Evolutionary conservation across 352 stramenopile genomes (phyloP), one percentile per base, ranked within the genome.

Genomic region (Globisporangium ultimum): DNA sequence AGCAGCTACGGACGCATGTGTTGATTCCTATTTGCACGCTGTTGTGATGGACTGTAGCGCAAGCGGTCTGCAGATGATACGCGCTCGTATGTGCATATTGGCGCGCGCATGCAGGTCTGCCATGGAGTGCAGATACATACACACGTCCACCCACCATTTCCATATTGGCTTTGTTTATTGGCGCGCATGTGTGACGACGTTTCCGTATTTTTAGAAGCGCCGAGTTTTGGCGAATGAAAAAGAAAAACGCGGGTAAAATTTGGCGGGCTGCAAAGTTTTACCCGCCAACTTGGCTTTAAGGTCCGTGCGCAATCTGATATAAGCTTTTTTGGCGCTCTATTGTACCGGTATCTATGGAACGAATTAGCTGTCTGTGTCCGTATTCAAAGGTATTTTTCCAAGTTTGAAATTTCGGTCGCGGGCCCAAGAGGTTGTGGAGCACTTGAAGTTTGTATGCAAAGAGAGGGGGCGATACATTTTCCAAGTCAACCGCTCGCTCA

Each of bases 231-330:
- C 13, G 12, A 45, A 15, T 18, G 17, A 45, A 45, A 45, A 45
- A n/a, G 70, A 77, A 74, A 77, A 74, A 72, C 68, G 72, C 72
- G 69, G 68, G 71, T 80, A 80, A 80, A 80, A 74, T 67, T 61
- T 28, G 36, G 59, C 60, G 21, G 20, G n/a, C 22, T 54, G 40
- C 55, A 64, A 63, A 60, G 18, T 66, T 73, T 76, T 76, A 79
- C 71, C 71, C 71, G 64, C 64, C 48, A 68, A 69, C 59, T 66
- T 55, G 55, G 47, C 0, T 61, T 59, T 74, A 66, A 3, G 43
- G 43, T 22, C 24, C 42, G 48, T 24, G 2, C 7, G 4, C 2
- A 50, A 52, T 36, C 28, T 36, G 28, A 36, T 60, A 55, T 12
- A 15, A 17, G 56, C 15, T 17, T 1, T 42, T 28, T 28, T 21